Evolutionary conservation across 495 filamentous ascomycete genomes (phyloP).

Genomic region (Penicillium roqueforti): DNA sequence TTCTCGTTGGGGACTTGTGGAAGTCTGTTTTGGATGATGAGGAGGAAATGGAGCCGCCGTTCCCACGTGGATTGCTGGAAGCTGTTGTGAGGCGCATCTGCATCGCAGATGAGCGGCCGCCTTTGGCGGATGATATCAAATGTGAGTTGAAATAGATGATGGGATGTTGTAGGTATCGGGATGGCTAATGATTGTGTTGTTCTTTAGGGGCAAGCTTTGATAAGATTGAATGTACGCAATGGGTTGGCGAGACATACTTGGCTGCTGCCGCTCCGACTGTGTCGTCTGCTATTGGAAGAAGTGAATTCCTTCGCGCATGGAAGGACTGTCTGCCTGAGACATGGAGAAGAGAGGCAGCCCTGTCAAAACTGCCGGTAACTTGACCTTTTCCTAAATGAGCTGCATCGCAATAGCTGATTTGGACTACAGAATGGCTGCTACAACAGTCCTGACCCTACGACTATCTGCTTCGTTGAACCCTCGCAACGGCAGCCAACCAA

Average conservation of each 20-base stretch:
- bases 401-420: constrained; percentile 1
- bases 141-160: constrained; percentile 32
- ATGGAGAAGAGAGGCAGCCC: constrained; percentile 50
- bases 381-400: not conserved
- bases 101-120: constrained; percentile 20
- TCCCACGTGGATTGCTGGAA: constrained; percentile 39
- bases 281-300: constrained; percentile 35
- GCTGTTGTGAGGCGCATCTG: constrained; percentile 42
- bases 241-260: constrained; percentile 51
- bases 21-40: constrained; percentile 47
- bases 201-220: constrained; percentile 46
- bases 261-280: constrained; percentile 42
- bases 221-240: constrained; percentile 39
- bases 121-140: constrained; percentile 26
- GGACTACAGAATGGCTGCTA: constrained; percentile 32
- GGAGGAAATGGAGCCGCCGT: constrained; percentile 25
- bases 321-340: constrained; percentile 54
- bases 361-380: constrained; percentile 45
- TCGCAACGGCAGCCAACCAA: constrained; percentile 32
- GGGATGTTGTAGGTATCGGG: not conserved
- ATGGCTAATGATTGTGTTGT: constrained; percentile 7
- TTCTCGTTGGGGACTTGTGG: constrained; percentile 46
- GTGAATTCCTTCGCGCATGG: constrained; percentile 51
- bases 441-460: constrained; percentile 36
- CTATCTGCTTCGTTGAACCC: constrained; percentile 36